Conservation (phyloP, 345 rosid species). For the Ceriops decandra region DNA sequence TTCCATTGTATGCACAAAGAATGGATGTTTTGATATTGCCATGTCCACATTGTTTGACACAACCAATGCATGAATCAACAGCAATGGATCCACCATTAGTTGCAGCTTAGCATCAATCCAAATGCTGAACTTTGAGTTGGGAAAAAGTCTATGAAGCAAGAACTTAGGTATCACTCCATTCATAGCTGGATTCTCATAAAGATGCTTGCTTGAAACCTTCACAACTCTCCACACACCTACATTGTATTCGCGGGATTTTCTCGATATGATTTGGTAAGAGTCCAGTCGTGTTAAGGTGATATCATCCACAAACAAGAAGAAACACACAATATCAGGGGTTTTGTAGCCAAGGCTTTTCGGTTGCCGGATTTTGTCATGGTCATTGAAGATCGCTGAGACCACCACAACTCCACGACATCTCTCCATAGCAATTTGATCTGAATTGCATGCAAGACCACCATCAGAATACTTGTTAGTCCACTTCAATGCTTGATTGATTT, state of each 20-base stretch:
- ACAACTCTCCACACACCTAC: slow-evolving; percentile 75
- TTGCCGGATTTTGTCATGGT: slow-evolving; percentile 88
- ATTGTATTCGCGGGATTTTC: slow-evolving; percentile 19
- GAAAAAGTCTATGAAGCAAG: slow-evolving; percentile 73
- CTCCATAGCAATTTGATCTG: slow-evolving; percentile 77
- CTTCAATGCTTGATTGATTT: neutral
- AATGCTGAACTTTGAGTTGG: slow-evolving; percentile 74
- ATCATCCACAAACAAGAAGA: slow-evolving; percentile 87
- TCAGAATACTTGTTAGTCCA: neutral
- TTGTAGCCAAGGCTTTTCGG: slow-evolving; percentile 73
- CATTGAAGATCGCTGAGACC: slow-evolving; percentile 81
- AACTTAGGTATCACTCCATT: slow-evolving; percentile 85
- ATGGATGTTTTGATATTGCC: slow-evolving; percentile 79
- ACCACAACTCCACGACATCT: slow-evolving; percentile 66
- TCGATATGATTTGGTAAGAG: slow-evolving; percentile 40
- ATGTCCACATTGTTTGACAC: slow-evolving; percentile 52
- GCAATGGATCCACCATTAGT: slow-evolving; percentile 69
- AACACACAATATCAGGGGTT: slow-evolving; percentile 52
- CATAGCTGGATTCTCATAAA: slow-evolving; percentile 78
- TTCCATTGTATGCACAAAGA: slow-evolving; percentile 69
- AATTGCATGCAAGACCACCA: slow-evolving; percentile 5
- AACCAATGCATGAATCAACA: slow-evolving; percentile 66
- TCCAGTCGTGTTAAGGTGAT: slow-evolving; percentile 47
- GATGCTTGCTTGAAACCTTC: slow-evolving; percentile 30
- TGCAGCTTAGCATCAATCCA: slow-evolving; percentile 93